Base-by-base conservation (phyloP, 495 filamentous ascomycete genomes). In the Penicillium egyptiacum region DNA sequence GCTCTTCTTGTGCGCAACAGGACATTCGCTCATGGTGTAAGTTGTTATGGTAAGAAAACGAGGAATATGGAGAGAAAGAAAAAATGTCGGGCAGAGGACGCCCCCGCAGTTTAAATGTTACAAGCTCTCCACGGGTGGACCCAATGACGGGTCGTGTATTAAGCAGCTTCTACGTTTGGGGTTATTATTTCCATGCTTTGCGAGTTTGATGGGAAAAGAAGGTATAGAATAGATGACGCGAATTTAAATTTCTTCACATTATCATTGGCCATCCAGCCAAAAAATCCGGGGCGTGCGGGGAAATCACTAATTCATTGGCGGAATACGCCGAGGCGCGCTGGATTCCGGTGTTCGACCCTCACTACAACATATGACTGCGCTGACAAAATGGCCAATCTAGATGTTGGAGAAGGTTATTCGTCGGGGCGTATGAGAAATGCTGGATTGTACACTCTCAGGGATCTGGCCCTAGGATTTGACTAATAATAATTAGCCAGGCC, bases 11-110 rank as follows among this genome's bases (percentile, higher is more conserved):
- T 65, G 55, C 53, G 72, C 68, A 40, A 79, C 70, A 4, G 84
- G 84, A 66, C 84, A 87, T 69, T 80, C 70, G 61, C 60, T 51
- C 64, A 70, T 69, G 45, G 45, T 62, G 64, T 25, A n/a, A 20
- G 7, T 35, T 39, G 42, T 6, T 26, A 31, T 47, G 11, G 8
- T 25, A 23, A 48, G 9, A n/a, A 30, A 28, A 12, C 0, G 17
- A 5, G 22, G 11, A 31, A 22, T 5, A 22, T 56, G 20, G 20
- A 30, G 17, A 31, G n/a, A 48, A 23, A 10, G 37, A 30, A 37
- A 43, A 20, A 37, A 17, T 22, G 26, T n/a, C 7, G 19, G 43
- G 14, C 25, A 45, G 20, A 20, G 31, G 31, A 16, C 22, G 20
- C 33, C 52, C 51, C 52, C 52, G 52, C 42, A 55, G 30, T 56